Conservation (phyloP, 345 rosid species). For the Ceriops decandra region DNA sequence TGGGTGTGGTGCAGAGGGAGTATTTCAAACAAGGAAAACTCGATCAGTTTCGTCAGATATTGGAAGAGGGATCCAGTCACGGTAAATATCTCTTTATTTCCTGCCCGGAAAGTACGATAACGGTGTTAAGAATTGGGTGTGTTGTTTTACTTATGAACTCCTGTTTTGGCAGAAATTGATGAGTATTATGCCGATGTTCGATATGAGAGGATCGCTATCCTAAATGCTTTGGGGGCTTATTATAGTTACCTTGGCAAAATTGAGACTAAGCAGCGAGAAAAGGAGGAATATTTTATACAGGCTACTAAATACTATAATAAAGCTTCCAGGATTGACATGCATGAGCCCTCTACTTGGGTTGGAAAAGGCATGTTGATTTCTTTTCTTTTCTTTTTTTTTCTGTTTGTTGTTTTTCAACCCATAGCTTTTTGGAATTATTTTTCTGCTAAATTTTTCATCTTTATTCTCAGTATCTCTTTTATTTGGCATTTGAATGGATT, state of each 20-base stretch:
- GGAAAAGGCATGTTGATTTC: slow-evolving; percentile 61
- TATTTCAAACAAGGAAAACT: slow-evolving; percentile 94
- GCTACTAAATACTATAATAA: slow-evolving; percentile 86
- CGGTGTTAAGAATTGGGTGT: neutral
- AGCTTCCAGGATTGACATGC: slow-evolving; percentile 96
- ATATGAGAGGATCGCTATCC: slow-evolving; percentile 93
- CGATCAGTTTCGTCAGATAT: slow-evolving; percentile 86
- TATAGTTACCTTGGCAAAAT: slow-evolving; percentile 89
- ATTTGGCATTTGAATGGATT: neutral
- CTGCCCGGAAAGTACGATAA: neutral
- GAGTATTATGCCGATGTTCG: slow-evolving; percentile 96
- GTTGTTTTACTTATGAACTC: neutral
- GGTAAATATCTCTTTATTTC: slow-evolving; percentile 37
- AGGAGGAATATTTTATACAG: slow-evolving; percentile 84
- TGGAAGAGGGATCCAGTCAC: slow-evolving; percentile 95
- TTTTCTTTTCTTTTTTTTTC: neutral
- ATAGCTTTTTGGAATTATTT: neutral
- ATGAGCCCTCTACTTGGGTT: slow-evolving; percentile 98
- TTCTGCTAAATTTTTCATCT: too few species aligned
- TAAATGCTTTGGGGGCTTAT: slow-evolving; percentile 92
- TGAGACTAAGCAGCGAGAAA: slow-evolving; percentile 78
- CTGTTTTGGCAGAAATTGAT: slow-evolving; percentile 64
- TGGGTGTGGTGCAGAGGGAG: slow-evolving; percentile 60
- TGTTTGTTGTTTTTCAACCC: neutral
- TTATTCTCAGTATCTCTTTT: neutral